These are phyloP conservation scores for Clonostachys sp. DNA, from an alignment of 2,329 filamentous ascomycete genomes.

Conservation along the genomic window DNA sequence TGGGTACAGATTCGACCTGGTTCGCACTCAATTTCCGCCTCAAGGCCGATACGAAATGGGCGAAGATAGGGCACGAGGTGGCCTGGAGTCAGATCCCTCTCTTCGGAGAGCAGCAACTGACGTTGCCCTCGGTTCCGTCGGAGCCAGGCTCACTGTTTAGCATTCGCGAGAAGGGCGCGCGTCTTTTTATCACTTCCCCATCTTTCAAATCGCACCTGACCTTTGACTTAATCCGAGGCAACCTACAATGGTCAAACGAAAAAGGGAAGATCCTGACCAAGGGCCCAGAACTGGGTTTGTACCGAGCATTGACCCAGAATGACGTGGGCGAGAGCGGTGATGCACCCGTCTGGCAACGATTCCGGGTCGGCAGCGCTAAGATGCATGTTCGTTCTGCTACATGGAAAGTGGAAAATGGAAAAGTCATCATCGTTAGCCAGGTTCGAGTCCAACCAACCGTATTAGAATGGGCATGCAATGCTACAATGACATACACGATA, in stretches of 20 bases:
- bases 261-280: conserved; percentile 29
- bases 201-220: conserved; percentile 22
- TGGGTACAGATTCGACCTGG: conserved; percentile 23
- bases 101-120: conserved; percentile 3
- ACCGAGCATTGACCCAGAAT: conserved; percentile 63
- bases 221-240: conserved; percentile 40
- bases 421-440: conserved; percentile 37
- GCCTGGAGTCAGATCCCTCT: conserved; percentile 48
- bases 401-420: conserved; percentile 24
- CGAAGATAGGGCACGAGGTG: conserved; percentile 45
- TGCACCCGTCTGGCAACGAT: conserved; percentile 44
- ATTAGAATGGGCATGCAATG: conserved; percentile 53
- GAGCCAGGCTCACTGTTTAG: conserved; percentile 2
- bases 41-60: conserved; percentile 41
- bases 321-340: conserved; percentile 29
- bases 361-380: conserved; percentile 40
- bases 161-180: conserved; percentile 7
- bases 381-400: conserved; percentile 38
- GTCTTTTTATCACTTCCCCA: not conserved
- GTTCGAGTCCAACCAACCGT: conserved; percentile 55
- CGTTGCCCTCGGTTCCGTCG: conserved; percentile 12
- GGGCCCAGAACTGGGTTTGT: conserved; percentile 41
- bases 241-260: conserved; percentile 32
- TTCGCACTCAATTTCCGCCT: conserved; percentile 39
- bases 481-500: conserved; percentile 47